phyloP scores from a whole-genome alignment of 768 basidiomycete genomes.

The Psilocybe subaeruginosa region DNA sequence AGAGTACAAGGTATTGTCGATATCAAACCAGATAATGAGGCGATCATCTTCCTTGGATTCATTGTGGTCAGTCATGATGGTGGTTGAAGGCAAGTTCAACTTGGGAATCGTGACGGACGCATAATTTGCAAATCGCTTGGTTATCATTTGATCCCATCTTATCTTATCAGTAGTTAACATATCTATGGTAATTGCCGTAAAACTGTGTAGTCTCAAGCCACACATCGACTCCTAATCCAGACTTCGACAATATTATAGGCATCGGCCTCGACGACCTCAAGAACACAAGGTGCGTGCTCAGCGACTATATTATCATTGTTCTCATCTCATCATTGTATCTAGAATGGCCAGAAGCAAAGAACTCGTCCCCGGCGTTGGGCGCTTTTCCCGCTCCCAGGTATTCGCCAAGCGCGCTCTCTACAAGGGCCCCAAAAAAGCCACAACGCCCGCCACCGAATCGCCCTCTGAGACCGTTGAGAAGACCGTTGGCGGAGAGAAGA shows the following conservation, averaged over 20 bases:
- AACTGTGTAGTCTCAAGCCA: constrained; percentile 52
- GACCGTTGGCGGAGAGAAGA: constrained; percentile 86
- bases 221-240: constrained; percentile 32
- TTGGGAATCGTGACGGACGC: too few relatives aligned
- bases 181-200: constrained; percentile 40
- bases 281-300: constrained; percentile 46
- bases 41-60: constrained; percentile 48
- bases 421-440: constrained; percentile 84
- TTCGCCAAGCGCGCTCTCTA: constrained; percentile 79
- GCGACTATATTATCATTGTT: constrained; percentile 7
- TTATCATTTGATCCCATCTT: not conserved
- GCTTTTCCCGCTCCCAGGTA: constrained; percentile 83
- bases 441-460: constrained; percentile 63
- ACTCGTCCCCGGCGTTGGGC: constrained; percentile 80
- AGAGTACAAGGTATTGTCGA: constrained; percentile 89
- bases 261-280: constrained; percentile 55
- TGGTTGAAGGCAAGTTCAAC: not conserved
- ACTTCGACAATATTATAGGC: constrained; percentile 42
- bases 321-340: constrained; percentile 19
- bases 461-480: constrained; percentile 73
- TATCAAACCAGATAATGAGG: constrained; percentile 77
- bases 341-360: constrained; percentile 90
- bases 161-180: constrained; percentile 26
- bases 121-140: too few relatives aligned
- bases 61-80: constrained; percentile 2